Evolutionary conservation across 768 basidiomycete species (phyloP).

Genomic region (Auriculariales sp.): DNA sequence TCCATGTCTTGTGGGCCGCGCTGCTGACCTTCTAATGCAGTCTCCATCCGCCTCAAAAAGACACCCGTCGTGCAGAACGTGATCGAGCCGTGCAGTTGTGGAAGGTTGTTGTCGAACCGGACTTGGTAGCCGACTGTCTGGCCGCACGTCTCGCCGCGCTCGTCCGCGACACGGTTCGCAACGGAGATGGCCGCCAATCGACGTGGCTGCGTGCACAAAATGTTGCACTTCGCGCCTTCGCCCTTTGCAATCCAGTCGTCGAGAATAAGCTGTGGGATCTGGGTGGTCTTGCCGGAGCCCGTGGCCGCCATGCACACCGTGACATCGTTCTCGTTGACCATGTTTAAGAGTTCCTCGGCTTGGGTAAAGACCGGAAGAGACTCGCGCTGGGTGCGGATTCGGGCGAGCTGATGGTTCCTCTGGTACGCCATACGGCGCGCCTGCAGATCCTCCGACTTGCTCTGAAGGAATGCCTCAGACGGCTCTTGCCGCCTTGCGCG

Average conservation of each 20-base stretch:
- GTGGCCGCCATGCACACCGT: slow-evolving; percentile 82
- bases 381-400: slow-evolving; percentile 52
- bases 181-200: slow-evolving; percentile 85
- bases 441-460: slow-evolving; percentile 45
- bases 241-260: slow-evolving; percentile 67
- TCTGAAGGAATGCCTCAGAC: slow-evolving; percentile 19
- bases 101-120: slow-evolving; percentile 70
- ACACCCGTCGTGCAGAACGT: slow-evolving; percentile 91
- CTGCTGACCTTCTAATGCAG: slow-evolving; percentile 46
- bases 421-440: slow-evolving; percentile 45
- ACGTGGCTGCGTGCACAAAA: slow-evolving; percentile 87
- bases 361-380: slow-evolving; percentile 64
- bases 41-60: slow-evolving; percentile 76
- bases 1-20: slow-evolving; percentile 38
- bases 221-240: slow-evolving; percentile 74
- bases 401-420: slow-evolving; percentile 38
- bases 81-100: slow-evolving; percentile 68
- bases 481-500: slow-evolving; percentile 9
- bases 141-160: slow-evolving; percentile 64
- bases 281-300: slow-evolving; percentile 89
- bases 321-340: slow-evolving; percentile 65
- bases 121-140: slow-evolving; percentile 79
- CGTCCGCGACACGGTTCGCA: slow-evolving; percentile 79
- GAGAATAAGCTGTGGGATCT: slow-evolving; percentile 83
- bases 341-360: slow-evolving; percentile 47